A percentile compares a stretch with the other conserved stretches of the same genome.
Evolutionary conservation across 1,139 yeast species (phyloP).

Genomic region (Suhomyces terraborum): DNA sequence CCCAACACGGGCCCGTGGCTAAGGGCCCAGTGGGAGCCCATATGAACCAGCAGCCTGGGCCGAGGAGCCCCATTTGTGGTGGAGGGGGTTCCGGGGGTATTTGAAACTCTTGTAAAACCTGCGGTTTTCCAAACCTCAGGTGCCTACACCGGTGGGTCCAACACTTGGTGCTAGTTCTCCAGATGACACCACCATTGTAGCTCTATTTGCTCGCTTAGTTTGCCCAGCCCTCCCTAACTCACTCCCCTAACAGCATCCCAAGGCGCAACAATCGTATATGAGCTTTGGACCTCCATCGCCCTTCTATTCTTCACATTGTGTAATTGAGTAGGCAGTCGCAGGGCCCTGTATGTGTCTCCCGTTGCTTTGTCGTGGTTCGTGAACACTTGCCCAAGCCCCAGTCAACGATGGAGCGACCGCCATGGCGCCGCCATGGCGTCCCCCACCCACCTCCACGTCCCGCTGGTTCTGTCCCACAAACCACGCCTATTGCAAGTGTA

Average conservation of each 20-base stretch:
- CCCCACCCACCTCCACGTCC: background rate
- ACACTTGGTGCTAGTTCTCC: background rate
- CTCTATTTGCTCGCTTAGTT: background rate
- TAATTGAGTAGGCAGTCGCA: background rate
- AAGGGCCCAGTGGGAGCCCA: no score
- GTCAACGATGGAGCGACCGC: no score
- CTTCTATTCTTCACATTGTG: background rate
- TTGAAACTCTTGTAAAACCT: no score
- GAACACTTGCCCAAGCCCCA: no score
- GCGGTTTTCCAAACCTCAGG: no score
- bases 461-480: background rate
- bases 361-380: no score
- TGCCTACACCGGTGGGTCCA: no score
- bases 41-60: no score
- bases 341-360: no score
- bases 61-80: no score
- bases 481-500: constrained; percentile 1
- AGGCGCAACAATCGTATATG: constrained; percentile 1
- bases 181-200: background rate
- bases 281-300: constrained; percentile 2
- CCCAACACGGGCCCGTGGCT: no score
- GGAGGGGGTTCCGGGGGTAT: no score
- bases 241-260: constrained; percentile 1
- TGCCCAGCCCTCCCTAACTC: background rate
- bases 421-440: background rate